Conservation (phyloP, 2,329 filamentous ascomycete species). For the Sarocladium oryzae region DNA sequence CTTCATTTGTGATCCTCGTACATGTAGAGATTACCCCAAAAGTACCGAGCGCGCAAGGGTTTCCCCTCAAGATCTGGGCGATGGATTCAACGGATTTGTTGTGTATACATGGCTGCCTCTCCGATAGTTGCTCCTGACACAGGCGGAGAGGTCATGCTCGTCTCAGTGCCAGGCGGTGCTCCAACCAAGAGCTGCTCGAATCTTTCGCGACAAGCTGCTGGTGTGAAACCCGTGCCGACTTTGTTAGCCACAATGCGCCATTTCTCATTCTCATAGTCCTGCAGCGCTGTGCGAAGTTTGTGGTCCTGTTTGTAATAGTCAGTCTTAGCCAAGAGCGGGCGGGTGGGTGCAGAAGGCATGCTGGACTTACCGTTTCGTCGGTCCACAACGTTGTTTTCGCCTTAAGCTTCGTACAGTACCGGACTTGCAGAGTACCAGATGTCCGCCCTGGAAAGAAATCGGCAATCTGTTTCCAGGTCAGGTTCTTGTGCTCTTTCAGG, state of each 20-base stretch:
- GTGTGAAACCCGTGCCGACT: conserved; percentile 83
- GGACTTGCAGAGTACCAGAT: conserved; percentile 84
- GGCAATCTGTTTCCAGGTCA: conserved; percentile 96
- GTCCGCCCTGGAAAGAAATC: conserved; percentile 91
- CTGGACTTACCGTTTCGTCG: conserved; percentile 74
- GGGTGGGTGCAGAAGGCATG: conserved; percentile 4
- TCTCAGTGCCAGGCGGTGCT: conserved; percentile 40
- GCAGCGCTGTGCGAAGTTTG: conserved; percentile 68
- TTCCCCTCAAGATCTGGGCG: neutral
- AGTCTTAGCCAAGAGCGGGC: neutral
- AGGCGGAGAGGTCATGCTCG: conserved; percentile 46
- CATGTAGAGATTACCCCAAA: neutral
- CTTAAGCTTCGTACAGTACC: conserved; percentile 92
- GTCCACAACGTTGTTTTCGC: conserved; percentile 92
- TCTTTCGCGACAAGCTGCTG: conserved; percentile 78
- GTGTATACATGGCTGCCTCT: neutral
- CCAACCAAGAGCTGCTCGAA: conserved; percentile 55
- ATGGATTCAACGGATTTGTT: conserved; percentile 1
- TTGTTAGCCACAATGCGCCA: conserved; percentile 91
- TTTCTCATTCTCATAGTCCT: conserved; percentile 84
- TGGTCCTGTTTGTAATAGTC: conserved; percentile 51
- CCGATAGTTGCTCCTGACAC: conserved; percentile 23
- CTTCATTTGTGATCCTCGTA: conserved; percentile 7
- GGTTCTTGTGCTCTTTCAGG: conserved; percentile 86
- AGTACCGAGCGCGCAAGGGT: neutral